These are phyloP conservation scores for Acanthamoeba sp. DNA, from an alignment of 208 protist species.

Conservation along the genomic window DNA sequence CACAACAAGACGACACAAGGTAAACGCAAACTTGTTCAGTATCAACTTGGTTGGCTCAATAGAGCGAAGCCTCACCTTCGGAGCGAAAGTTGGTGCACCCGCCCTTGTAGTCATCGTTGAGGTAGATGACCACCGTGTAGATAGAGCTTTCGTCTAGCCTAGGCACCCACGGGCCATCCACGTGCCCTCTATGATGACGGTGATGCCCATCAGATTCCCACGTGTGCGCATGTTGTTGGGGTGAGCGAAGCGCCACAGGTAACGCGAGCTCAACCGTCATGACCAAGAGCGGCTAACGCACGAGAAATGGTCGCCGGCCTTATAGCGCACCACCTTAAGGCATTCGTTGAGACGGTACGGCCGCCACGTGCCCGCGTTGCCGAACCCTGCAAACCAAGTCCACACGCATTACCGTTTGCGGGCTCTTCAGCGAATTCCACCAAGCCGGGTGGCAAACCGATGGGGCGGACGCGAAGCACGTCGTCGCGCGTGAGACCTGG, in stretches of 20 bases:
- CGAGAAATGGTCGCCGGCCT: neutral
- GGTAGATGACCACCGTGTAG: conserved; percentile 45
- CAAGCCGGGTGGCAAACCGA: no score
- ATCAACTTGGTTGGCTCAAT: no score
- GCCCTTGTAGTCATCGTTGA: neutral
- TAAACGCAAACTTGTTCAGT: no score
- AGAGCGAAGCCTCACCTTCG: neutral
- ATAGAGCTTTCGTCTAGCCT: neutral
- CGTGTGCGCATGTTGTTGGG: no score
- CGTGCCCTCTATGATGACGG: neutral
- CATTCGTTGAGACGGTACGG: conserved; percentile 1
- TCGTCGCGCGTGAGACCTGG: neutral
- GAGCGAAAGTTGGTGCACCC: neutral
- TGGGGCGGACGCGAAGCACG: neutral
- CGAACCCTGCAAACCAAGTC: no score
- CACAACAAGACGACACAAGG: no score
- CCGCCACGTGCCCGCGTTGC: conserved; percentile 16
- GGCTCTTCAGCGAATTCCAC: no score
- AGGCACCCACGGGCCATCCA: conserved; percentile 45
- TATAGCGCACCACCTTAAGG: conserved; percentile 20
- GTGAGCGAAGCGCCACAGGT: no score
- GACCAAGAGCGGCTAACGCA: no score
- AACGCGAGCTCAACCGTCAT: no score
- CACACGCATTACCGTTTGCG: no score
- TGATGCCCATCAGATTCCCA: no score